These are phyloP conservation scores for Mucor circinelloides DNA, from an alignment of 371 early-diverging fungal genomes.

Conservation along the genomic window DNA sequence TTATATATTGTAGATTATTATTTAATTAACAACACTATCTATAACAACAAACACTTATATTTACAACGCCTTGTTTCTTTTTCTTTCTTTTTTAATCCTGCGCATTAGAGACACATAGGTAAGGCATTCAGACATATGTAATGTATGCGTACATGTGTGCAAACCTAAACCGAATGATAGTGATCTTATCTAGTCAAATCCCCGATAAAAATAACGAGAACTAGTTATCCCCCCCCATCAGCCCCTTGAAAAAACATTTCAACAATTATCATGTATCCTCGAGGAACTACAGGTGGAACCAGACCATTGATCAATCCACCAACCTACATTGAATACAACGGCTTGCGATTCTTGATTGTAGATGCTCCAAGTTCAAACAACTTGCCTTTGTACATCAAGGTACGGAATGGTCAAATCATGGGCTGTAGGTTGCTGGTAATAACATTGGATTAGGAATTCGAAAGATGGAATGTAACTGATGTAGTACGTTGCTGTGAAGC, in stretches of 20 bases:
- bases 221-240: background rate
- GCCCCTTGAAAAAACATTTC: background rate
- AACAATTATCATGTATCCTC: slow-evolving; percentile 22
- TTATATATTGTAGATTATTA: background rate
- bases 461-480: slow-evolving; percentile 77
- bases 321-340: slow-evolving; percentile 50
- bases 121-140: background rate
- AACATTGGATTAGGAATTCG: slow-evolving; percentile 30
- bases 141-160: background rate
- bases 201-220: slow-evolving; percentile 9
- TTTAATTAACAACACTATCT: background rate
- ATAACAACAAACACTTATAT: background rate
- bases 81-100: background rate
- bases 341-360: slow-evolving; percentile 50
- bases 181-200: slow-evolving; percentile 10
- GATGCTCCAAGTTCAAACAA: slow-evolving; percentile 57
- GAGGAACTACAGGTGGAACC: slow-evolving; percentile 13
- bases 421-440: background rate
- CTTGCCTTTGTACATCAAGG: slow-evolving; percentile 49
- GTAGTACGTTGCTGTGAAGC: slow-evolving; percentile 93
- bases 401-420: slow-evolving; percentile 11
- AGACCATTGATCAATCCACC: slow-evolving; percentile 54
- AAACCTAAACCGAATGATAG: background rate
- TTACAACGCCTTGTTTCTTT: background rate
- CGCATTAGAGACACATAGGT: background rate